Percentiles rank a stretch among this genome's conserved stretches.
Conservation (phyloP, 345 rosid genomes). For the Geranium rotundifolium region DNA sequence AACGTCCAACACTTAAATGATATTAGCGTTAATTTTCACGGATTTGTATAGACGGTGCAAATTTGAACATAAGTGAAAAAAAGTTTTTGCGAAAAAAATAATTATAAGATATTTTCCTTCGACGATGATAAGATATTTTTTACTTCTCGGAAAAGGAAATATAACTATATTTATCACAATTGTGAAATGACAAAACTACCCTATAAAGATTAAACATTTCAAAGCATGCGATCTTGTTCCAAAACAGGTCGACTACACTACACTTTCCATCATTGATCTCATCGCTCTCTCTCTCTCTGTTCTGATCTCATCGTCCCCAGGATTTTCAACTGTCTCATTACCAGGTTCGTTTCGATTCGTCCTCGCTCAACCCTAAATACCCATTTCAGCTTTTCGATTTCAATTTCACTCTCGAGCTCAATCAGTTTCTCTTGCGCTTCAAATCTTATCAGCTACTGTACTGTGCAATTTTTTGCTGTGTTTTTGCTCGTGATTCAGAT, state of each 20-base stretch:
- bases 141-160: too few relatives aligned
- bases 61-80: too few relatives aligned
- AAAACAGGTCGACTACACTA: not conserved
- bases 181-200: too few relatives aligned
- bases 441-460: not conserved
- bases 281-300: not conserved
- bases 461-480: not conserved
- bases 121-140: too few relatives aligned
- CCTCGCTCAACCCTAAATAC: not conserved
- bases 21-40: too few relatives aligned
- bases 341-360: not conserved
- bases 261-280: not conserved
- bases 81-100: too few relatives aligned
- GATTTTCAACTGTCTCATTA: not conserved
- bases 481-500: slow-evolving; percentile 13
- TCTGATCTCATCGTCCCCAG: not conserved
- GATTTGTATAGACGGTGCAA: too few relatives aligned
- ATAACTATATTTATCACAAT: too few relatives aligned
- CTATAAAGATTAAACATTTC: too few relatives aligned
- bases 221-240: too few relatives aligned
- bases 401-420: not conserved
- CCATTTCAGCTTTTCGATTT: not conserved
- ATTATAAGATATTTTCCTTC: too few relatives aligned
- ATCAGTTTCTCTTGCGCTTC: not conserved
- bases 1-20: too few relatives aligned